Percentiles rank a stretch among this genome's conserved stretches.
These are phyloP conservation scores for Mycosphaerelloides madeirae DNA, from an alignment of 2,329 filamentous ascomycete species.

Conservation along the genomic window DNA sequence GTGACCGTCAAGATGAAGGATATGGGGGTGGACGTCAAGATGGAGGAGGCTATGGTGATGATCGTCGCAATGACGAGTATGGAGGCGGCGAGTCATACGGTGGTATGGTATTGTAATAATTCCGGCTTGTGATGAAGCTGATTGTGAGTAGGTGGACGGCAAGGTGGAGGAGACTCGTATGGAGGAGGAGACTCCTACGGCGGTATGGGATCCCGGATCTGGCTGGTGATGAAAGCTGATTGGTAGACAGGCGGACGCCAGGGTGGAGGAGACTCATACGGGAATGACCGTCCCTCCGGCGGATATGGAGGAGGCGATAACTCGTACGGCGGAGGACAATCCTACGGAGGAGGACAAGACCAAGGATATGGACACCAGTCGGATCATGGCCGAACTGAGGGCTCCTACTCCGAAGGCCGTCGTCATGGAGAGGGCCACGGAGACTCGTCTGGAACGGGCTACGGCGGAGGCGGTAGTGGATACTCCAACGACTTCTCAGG, in stretches of 20 bases:
- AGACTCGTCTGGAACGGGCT: conserved; percentile 40
- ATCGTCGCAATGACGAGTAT: conserved; percentile 10
- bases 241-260: conserved; percentile 11
- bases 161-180: conserved; percentile 17
- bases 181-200: conserved; percentile 16
- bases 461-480: conserved; percentile 38
- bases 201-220: too few species aligned
- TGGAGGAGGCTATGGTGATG: conserved; percentile 7
- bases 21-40: conserved; percentile 21
- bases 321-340: conserved; percentile 13
- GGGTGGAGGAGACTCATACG: conserved; percentile 11
- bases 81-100: conserved; percentile 12
- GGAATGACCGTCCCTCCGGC: conserved; percentile 6
- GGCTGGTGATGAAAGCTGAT: not conserved
- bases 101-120: conserved; percentile 13
- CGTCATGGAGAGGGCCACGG: conserved; percentile 30
- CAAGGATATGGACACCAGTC: conserved; percentile 27
- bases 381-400: conserved; percentile 26
- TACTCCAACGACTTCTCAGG: conserved; percentile 50
- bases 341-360: conserved; percentile 16
- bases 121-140: not conserved
- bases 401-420: conserved; percentile 25
- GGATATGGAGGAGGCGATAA: conserved; percentile 16
- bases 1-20: conserved; percentile 8
- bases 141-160: conserved; percentile 7